phyloP scores from a whole-genome alignment of 805 yeast species.

The Helenozyma baotianmanensis region DNA sequence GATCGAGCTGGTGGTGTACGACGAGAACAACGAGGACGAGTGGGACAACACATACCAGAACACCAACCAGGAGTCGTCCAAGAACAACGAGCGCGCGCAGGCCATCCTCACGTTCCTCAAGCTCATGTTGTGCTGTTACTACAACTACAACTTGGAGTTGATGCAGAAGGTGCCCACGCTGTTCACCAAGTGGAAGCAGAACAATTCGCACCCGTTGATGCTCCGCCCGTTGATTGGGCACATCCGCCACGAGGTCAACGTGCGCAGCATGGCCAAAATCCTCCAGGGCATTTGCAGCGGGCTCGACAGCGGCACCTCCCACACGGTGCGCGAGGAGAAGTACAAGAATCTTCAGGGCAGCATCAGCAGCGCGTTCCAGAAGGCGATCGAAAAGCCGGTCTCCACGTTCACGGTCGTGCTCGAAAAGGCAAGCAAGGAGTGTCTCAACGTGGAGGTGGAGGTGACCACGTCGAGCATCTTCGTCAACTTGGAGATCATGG shows the following conservation, averaged over 20 bases:
- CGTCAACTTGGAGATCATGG: constrained; percentile 33
- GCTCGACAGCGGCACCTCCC: constrained; percentile 5
- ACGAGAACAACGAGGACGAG: constrained; percentile 36
- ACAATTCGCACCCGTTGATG: constrained; percentile 42
- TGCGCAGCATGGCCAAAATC: constrained; percentile 25
- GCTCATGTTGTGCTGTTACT: constrained; percentile 58
- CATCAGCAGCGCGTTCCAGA: constrained; percentile 32
- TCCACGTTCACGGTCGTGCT: constrained; percentile 25
- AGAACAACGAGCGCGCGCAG: constrained; percentile 45
- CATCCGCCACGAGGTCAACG: constrained; percentile 47
- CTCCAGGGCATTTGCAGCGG: constrained; percentile 20
- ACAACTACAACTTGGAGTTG: constrained; percentile 40
- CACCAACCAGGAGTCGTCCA: constrained; percentile 25
- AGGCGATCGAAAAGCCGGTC: constrained; percentile 35
- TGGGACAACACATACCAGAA: constrained; percentile 26
- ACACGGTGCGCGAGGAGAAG: constrained; percentile 12
- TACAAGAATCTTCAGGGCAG: constrained; percentile 21
- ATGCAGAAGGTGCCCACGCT: constrained; percentile 46
- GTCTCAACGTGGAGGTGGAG: constrained; percentile 24
- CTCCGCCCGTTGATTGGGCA: constrained; percentile 57
- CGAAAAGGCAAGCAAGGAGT: constrained; percentile 11
- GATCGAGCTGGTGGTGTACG: constrained; percentile 55
- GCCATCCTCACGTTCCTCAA: constrained; percentile 50
- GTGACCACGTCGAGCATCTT: constrained; percentile 38
- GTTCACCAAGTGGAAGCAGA: constrained; percentile 40